Evolutionary conservation across 306 rosid species (phyloP).

Genomic region (Quillaja saponaria): DNA sequence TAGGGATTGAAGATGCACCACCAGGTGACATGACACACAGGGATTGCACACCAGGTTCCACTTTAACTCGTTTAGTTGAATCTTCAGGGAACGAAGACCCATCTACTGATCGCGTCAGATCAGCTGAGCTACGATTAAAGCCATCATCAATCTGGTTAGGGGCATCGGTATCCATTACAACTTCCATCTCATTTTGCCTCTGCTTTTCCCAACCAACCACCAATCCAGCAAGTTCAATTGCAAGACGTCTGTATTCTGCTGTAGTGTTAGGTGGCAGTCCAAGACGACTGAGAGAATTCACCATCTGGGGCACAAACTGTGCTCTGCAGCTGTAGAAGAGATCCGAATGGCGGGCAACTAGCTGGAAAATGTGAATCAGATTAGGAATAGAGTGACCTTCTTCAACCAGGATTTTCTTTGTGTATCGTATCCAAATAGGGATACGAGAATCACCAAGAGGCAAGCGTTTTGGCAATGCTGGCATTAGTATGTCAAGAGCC

Average conservation of each 20-base stretch:
- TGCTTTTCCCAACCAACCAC: constrained; percentile 99
- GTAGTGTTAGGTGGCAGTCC: constrained; percentile 96
- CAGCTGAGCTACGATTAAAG: constrained; percentile 68
- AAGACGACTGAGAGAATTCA: constrained; percentile 95
- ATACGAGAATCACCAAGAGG: constrained; percentile 95
- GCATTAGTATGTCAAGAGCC: constrained; percentile 99
- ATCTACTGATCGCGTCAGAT: constrained; percentile 77
- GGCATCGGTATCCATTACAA: constrained; percentile 66
- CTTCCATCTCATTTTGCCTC: constrained; percentile 91
- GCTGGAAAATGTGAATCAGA: constrained; percentile 98
- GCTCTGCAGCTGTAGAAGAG: constrained; percentile 99
- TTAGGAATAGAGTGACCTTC: constrained; percentile 99
- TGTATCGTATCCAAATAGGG: constrained; percentile 98
- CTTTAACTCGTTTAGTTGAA: constrained; percentile 86
- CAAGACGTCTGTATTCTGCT: constrained; percentile 92
- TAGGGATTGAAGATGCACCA: constrained; percentile 88
- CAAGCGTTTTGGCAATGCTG: constrained; percentile 94
- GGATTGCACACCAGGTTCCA: constrained; percentile 94
- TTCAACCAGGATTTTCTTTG: constrained; percentile 94
- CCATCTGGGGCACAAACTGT: constrained; percentile 99
- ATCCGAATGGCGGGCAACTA: constrained; percentile 97
- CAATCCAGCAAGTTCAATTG: constrained; percentile 99
- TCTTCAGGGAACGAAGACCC: constrained; percentile 89
- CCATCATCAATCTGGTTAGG: constrained; percentile 65
- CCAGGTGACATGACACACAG: constrained; percentile 95